phyloP scores from a whole-genome alignment of 352 stramenopile genomes.

The Pythium vanterpoolii region DNA sequence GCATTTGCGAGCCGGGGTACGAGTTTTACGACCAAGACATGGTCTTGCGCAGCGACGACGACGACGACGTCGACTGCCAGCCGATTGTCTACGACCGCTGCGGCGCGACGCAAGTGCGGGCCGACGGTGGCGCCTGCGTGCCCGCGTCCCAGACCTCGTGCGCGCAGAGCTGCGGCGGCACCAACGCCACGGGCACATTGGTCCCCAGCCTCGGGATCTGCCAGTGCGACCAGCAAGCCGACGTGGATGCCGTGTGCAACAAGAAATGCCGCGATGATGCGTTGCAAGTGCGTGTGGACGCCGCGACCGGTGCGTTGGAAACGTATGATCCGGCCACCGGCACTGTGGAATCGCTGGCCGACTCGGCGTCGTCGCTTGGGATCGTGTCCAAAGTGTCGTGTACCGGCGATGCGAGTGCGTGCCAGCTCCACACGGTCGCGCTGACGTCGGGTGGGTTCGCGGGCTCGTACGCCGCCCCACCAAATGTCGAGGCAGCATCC shows the following conservation, averaged over 20 bases:
- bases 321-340: slow-evolving; percentile 54
- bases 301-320: slow-evolving; percentile 43
- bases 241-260: slow-evolving; percentile 82
- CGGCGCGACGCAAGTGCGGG: slow-evolving; percentile 62
- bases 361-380: slow-evolving; percentile 4
- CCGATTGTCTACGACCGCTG: slow-evolving; percentile 90
- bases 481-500: slow-evolving; percentile 13
- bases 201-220: slow-evolving; percentile 82
- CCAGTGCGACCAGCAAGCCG: slow-evolving; percentile 72
- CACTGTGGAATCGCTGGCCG: slow-evolving; percentile 20
- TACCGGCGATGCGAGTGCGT: slow-evolving; percentile 22
- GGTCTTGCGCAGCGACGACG: slow-evolving; percentile 73
- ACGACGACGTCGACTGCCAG: slow-evolving; percentile 89
- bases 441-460: slow-evolving; percentile 50
- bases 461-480: slow-evolving; percentile 59
- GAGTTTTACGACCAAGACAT: slow-evolving; percentile 90
- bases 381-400: slow-evolving; percentile 63
- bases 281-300: slow-evolving; percentile 35
- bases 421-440: slow-evolving; percentile 54
- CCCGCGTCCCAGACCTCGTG: slow-evolving; percentile 38
- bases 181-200: slow-evolving; percentile 66
- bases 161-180: slow-evolving; percentile 45
- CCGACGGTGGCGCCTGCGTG: slow-evolving; percentile 67
- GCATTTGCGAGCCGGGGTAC: slow-evolving; percentile 89
- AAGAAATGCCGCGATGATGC: slow-evolving; percentile 58